Evolutionary conservation across 495 filamentous ascomycete species (phyloP).

Genomic region (Penicillium waksmanii): DNA sequence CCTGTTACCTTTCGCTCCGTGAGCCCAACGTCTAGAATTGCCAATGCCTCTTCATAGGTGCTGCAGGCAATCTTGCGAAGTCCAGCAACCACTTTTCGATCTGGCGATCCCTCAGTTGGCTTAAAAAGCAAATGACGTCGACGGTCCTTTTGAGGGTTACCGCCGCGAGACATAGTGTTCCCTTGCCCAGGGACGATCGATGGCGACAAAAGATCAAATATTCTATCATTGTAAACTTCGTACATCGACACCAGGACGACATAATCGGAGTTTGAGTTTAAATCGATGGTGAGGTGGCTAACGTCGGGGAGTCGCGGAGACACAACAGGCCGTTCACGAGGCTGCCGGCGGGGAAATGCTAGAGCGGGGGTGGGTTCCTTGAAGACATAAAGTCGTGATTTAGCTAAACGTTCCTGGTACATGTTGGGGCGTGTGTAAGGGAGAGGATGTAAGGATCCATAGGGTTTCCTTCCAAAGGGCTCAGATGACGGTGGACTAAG

Average conservation of each 20-base stretch:
- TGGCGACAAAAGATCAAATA: constrained; percentile 85
- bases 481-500: constrained; percentile 17
- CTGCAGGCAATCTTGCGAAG: constrained; percentile 87
- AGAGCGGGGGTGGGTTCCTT: constrained; percentile 57
- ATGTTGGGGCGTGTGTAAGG: constrained; percentile 27
- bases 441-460: constrained; percentile 18
- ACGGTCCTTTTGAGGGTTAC: constrained; percentile 63
- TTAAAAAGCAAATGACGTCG: constrained; percentile 85
- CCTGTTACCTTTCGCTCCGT: constrained; percentile 86
- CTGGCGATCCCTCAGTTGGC: constrained; percentile 77
- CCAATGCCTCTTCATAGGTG: constrained; percentile 83
- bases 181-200: constrained; percentile 45
- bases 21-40: constrained; percentile 88
- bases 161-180: constrained; percentile 42
- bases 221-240: constrained; percentile 98
- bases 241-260: constrained; percentile 95
- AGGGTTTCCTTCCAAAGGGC: constrained; percentile 16
- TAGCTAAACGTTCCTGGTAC: constrained; percentile 34
- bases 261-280: constrained; percentile 78
- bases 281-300: constrained; percentile 64
- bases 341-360: constrained; percentile 58
- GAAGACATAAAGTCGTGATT: constrained; percentile 36
- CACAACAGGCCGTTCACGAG: constrained; percentile 63
- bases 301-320: constrained; percentile 77
- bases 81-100: constrained; percentile 89